phyloP scores from a whole-genome alignment of 306 rosid species.

The Ormosia semicastrata region DNA sequence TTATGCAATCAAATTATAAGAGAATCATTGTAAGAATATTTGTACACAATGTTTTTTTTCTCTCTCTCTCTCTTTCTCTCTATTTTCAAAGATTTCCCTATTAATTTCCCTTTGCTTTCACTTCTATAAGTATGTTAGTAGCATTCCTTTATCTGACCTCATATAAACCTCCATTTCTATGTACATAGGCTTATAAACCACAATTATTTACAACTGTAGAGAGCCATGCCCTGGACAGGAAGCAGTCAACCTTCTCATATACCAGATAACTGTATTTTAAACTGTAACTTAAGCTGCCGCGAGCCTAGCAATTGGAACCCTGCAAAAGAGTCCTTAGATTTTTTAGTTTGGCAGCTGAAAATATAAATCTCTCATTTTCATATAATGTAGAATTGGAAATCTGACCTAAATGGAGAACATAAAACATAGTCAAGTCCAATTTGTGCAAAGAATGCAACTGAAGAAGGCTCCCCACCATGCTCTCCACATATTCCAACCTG shows the following conservation, averaged over 20 bases:
- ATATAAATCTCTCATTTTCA: not conserved
- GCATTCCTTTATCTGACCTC: conserved; percentile 7
- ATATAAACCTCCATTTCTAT: conserved; percentile 18
- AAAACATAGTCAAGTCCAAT: conserved; percentile 97
- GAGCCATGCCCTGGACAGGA: conserved; percentile 13
- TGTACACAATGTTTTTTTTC: conserved; percentile 33
- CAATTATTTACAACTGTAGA: conserved; percentile 28
- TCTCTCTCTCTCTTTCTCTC: not conserved
- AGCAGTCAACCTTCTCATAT: conserved; percentile 11
- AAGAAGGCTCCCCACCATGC: conserved; percentile 99
- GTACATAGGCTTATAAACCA: conserved; percentile 13
- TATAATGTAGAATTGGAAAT: not conserved
- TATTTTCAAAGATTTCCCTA: not conserved
- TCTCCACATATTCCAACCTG: conserved; percentile 99
- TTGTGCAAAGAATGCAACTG: conserved; percentile 89
- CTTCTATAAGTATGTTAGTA: conserved; percentile 25
- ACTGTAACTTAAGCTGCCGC: conserved; percentile 93
- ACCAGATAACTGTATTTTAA: not conserved
- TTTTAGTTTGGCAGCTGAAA: conserved; percentile 13
- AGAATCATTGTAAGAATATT: conserved; percentile 14
- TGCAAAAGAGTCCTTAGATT: conserved; percentile 28
- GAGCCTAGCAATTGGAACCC: conserved; percentile 97
- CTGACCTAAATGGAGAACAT: conserved; percentile 93
- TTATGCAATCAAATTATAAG: conserved; percentile 7
- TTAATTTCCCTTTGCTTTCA: conserved; percentile 1